A percentile compares a stretch with the other conserved stretches of the same genome.
Conservation (phyloP, 768 basidiomycete species). For the Boletus fagicola region DNA sequence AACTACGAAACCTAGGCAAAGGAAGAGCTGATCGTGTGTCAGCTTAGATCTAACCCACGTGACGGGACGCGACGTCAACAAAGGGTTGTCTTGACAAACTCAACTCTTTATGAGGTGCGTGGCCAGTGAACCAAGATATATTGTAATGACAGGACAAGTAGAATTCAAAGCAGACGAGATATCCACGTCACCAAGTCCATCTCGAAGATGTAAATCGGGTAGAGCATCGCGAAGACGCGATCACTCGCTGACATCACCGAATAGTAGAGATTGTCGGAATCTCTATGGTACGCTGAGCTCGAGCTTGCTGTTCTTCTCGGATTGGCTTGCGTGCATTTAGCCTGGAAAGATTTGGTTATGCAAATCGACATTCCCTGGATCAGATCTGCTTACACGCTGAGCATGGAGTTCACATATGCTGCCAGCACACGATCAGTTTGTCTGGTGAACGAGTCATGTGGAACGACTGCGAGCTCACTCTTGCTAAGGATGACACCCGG, state of each 20-base stretch:
- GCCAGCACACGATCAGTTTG: neutral
- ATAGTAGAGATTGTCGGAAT: slow-evolving; percentile 22
- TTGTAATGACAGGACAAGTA: neutral
- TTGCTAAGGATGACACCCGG: no score
- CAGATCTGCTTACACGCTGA: slow-evolving; percentile 18
- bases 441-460: neutral
- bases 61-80: no score
- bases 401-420: no score
- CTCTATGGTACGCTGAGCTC: slow-evolving; percentile 2
- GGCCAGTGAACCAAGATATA: neutral
- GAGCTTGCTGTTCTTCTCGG: no score
- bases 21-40: no score
- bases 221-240: neutral
- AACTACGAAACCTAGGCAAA: no score
- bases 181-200: neutral
- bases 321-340: no score
- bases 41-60: no score
- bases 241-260: neutral
- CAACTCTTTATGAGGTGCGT: no score
- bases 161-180: neutral
- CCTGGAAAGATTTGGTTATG: neutral
- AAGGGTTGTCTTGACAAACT: no score
- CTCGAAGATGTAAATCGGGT: neutral
- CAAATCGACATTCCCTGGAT: neutral
- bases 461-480: slow-evolving; percentile 6